phyloP scores from a whole-genome alignment of 495 filamentous ascomycete genomes.

The Lepraria neglecta region DNA sequence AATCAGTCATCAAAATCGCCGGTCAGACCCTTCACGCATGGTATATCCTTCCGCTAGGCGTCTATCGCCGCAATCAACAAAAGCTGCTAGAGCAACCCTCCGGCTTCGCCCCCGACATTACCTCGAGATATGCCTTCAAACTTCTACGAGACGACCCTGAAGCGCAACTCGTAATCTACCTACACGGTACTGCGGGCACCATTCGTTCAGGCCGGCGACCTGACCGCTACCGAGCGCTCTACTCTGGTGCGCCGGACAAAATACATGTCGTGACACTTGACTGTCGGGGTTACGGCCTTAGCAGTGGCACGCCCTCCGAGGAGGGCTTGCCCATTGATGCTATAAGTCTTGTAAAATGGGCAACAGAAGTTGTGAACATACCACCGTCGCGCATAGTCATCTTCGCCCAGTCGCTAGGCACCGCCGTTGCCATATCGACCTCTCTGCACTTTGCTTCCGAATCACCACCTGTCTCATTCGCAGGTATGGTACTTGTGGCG shows the following conservation, averaged over 20 bases:
- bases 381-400: neutral
- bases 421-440: neutral
- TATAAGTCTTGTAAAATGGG: neutral
- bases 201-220: neutral
- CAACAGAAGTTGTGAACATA: neutral
- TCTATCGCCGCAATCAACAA: neutral
- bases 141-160: neutral
- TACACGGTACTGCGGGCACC: neutral
- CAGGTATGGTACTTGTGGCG: neutral
- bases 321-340: neutral
- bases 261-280: neutral
- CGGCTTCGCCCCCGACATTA: neutral
- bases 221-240: neutral
- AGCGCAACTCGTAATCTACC: neutral
- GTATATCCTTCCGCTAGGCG: neutral
- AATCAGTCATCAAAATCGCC: too few species aligned
- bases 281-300: neutral
- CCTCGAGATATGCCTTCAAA: neutral
- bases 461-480: neutral
- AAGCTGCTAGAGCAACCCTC: neutral
- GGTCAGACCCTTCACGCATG: neutral
- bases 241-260: neutral
- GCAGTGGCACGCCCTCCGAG: neutral
- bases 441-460: neutral
- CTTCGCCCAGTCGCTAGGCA: neutral